phyloP scores from a whole-genome alignment of 345 rosid species.

The thale cress (Arabidopsis thaliana) region TAIR10.1 NC_003070.9:16230501-16231000 shows the following conservation, averaged over 20 bases:
- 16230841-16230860: background rate
- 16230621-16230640: background rate
- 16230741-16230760: background rate
- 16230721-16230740: too few relatives aligned
- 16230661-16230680: too few relatives aligned
- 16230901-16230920: background rate
- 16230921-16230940: background rate
- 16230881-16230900: background rate
- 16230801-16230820: background rate
- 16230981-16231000: background rate
- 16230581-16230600: background rate
- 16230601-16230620: background rate
- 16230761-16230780: background rate
- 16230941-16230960: background rate
- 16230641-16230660: too few relatives aligned
- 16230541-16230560: too few relatives aligned
- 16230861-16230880: background rate
- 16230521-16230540: too few relatives aligned
- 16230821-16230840: background rate
- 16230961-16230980: conserved; percentile 3
- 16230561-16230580: too few relatives aligned
- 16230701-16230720: too few relatives aligned
- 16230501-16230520: too few relatives aligned
- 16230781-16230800: background rate
- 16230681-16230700: background rate